phyloP scores from a whole-genome alignment of 768 basidiomycete species.

The Termitomyces sp. region DNA sequence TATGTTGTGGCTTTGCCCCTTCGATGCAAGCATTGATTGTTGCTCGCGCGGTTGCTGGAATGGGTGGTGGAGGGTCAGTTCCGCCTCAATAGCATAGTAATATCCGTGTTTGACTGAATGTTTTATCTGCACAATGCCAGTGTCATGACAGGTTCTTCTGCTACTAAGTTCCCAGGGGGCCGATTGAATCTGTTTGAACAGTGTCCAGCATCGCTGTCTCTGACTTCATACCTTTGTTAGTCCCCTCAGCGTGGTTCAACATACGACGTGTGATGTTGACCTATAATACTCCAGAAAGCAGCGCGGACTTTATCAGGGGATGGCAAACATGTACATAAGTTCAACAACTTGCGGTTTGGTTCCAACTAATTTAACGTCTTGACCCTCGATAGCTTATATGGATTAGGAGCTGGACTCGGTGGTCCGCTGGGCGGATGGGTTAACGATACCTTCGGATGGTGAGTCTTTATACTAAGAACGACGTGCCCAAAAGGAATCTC shows the following conservation, averaged over 20 bases:
- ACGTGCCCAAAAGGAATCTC: constrained; percentile 1
- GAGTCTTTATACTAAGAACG: constrained; percentile 24
- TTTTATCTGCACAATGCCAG: constrained; percentile 35
- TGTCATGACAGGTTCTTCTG: constrained; percentile 72
- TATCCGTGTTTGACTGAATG: constrained; percentile 21
- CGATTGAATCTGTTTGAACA: constrained; percentile 31
- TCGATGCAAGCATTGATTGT: constrained; percentile 81
- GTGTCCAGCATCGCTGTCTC: constrained; percentile 82
- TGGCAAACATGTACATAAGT: constrained; percentile 76
- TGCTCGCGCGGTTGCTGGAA: constrained; percentile 83
- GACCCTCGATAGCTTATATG: constrained; percentile 58
- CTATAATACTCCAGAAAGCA: constrained; percentile 53
- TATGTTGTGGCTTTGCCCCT: constrained; percentile 82
- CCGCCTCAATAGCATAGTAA: constrained; percentile 14
- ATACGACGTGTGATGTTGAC: constrained; percentile 4
- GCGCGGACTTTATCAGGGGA: constrained; percentile 87
- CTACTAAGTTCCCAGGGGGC: constrained; percentile 13
- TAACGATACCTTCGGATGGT: constrained; percentile 86
- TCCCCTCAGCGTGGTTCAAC: constrained; percentile 13
- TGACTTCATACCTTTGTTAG: constrained; percentile 87
- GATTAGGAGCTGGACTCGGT: constrained; percentile 77
- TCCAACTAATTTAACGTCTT: neutral
- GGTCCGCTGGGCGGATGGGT: constrained; percentile 84
- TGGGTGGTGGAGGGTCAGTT: constrained; percentile 88
- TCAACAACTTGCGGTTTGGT: neutral